phyloP scores from a whole-genome alignment of 176 grass and related monocot genomes.

The Eremochloa ophiuroides region DNA sequence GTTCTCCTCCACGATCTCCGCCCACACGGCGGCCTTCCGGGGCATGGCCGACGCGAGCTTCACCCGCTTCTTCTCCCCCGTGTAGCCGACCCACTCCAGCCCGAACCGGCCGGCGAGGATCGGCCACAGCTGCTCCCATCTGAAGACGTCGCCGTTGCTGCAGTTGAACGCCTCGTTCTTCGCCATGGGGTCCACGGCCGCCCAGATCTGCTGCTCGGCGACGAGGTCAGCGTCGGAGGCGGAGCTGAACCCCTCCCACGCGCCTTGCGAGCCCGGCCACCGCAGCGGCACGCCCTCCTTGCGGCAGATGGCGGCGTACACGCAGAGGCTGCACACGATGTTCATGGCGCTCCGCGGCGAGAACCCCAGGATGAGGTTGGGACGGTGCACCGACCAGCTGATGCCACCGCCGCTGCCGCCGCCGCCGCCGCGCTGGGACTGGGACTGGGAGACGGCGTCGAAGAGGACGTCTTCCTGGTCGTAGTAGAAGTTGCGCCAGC shows the following conservation, averaged over 20 bases:
- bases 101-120: slow-evolving; percentile 55
- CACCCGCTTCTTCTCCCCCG: slow-evolving; percentile 46
- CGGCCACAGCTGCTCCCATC: slow-evolving; percentile 77
- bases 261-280: neutral
- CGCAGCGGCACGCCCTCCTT: neutral
- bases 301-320: neutral
- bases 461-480: neutral
- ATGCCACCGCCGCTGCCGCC: neutral
- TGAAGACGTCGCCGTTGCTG: slow-evolving; percentile 78
- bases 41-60: slow-evolving; percentile 47
- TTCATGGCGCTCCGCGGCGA: neutral
- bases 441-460: neutral
- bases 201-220: neutral
- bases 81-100: slow-evolving; percentile 51
- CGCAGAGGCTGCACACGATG: neutral
- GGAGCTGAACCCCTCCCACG: neutral
- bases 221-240: neutral
- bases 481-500: neutral
- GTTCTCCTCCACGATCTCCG: slow-evolving; percentile 53
- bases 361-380: neutral
- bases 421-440: too few species aligned
- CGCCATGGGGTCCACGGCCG: slow-evolving; percentile 41
- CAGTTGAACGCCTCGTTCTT: slow-evolving; percentile 83
- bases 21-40: slow-evolving; percentile 55
- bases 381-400: neutral